Evolutionary conservation across 2,329 filamentous ascomycete genomes (phyloP).

Genomic region (Sordariomycetes sp.): DNA sequence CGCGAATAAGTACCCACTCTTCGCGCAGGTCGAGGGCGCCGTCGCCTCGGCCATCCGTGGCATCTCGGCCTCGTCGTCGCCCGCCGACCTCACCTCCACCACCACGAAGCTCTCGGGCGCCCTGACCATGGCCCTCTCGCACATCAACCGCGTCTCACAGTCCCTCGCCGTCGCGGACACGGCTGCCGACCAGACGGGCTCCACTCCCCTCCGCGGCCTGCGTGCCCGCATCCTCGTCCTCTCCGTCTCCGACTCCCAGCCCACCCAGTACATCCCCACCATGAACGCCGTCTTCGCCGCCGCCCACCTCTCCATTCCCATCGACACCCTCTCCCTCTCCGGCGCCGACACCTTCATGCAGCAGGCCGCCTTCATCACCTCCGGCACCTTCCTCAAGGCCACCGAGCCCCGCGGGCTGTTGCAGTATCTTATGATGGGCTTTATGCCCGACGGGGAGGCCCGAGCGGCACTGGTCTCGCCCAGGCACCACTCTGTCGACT

Average conservation of each 20-base stretch:
- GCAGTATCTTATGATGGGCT: constrained; percentile 90
- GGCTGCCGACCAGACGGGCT: constrained; percentile 18
- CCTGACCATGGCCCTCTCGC: constrained; percentile 75
- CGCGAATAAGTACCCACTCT: constrained; percentile 89
- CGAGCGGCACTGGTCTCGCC: constrained; percentile 61
- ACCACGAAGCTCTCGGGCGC: constrained; percentile 88
- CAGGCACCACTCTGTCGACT: constrained; percentile 80
- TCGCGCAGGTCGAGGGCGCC: constrained; percentile 74
- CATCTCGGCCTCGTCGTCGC: constrained; percentile 61
- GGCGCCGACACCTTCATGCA: constrained; percentile 87
- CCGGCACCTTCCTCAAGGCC: constrained; percentile 43
- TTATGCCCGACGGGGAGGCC: constrained; percentile 55
- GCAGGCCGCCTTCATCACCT: constrained; percentile 63
- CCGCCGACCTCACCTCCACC: constrained; percentile 55
- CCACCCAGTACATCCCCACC: constrained; percentile 91
- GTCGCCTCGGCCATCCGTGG: constrained; percentile 62
- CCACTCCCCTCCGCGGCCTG: constrained; percentile 34
- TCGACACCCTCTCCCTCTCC: constrained; percentile 82
- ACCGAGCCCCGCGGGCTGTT: constrained; percentile 60
- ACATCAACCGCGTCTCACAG: constrained; percentile 77
- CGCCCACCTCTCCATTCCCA: constrained; percentile 74
- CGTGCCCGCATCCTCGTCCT: constrained; percentile 81
- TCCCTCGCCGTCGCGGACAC: constrained; percentile 38
- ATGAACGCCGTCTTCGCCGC: constrained; percentile 99
- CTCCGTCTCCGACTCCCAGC: constrained; percentile 74